Conservation (phyloP, 371 early-diverging fungal genomes). For the Dinochytrium kinnereticum region DNA sequence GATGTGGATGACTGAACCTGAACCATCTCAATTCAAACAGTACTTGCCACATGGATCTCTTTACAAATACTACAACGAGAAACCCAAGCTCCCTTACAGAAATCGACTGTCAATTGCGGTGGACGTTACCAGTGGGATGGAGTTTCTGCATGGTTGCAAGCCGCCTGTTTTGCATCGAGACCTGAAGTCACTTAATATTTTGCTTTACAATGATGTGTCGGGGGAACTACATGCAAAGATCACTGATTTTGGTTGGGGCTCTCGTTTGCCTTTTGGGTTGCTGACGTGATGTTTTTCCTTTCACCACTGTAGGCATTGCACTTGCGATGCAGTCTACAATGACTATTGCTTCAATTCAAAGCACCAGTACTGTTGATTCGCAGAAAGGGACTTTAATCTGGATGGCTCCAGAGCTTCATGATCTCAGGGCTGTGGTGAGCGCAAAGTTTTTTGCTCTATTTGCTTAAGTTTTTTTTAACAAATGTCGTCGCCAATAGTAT, state of each 20-base stretch:
- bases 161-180: conserved; percentile 1
- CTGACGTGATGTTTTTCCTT: too few species aligned
- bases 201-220: background rate
- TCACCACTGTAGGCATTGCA: too few species aligned
- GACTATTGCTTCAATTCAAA: background rate
- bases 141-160: background rate
- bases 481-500: background rate
- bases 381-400: background rate
- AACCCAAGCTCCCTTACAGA: background rate
- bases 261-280: too few species aligned
- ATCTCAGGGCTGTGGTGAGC: background rate
- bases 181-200: background rate
- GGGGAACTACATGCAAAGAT: conserved; percentile 1
- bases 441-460: background rate
- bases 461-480: background rate
- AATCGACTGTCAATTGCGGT: background rate
- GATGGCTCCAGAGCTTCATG: conserved; percentile 10
- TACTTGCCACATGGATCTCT: conserved; percentile 5
- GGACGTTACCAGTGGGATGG: conserved; percentile 11
- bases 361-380: background rate
- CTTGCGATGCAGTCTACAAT: background rate
- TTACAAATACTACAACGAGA: background rate
- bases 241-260: conserved; percentile 13
- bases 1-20: background rate
- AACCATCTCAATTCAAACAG: background rate